Base-by-base conservation (phyloP, 768 basidiomycete species). In the Hemileccinum rubropunctum region DNA sequence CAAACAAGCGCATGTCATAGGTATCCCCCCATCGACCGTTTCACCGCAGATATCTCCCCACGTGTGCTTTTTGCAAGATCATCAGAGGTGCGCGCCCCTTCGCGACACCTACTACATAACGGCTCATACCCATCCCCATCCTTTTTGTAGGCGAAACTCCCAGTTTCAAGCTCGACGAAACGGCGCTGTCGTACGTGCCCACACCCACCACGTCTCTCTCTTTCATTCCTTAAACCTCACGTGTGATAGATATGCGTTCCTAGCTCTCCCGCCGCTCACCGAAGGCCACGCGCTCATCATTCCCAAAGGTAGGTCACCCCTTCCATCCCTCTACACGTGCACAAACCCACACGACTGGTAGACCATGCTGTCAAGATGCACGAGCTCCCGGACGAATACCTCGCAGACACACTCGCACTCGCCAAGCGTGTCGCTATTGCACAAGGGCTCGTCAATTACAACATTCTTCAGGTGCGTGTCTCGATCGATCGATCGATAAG, bases 61-160 rank as follows among this genome's bases (percentile, higher is more conserved):
- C 68, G 20, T 95, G 94, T 68, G 67, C 91, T 59, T 97, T 97
- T 73, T 98, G 95, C 80, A 95, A 86, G 73, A 95, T 98, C 65
- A 77, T 92, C 73, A 88, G 88, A 70, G 89, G n/a, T n/a, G n/a
- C n/a, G n/a, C n/a, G n/a, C n/a, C n/a, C n/a, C n/a, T n/a, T n/a
- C n/a, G n/a, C n/a, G n/a, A n/a, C n/a, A n/a, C n/a, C n/a, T n/a
- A n/a, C n/a, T n/a, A n/a, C n/a, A n/a, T n/a, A n/a, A n/a, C n/a
- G n/a, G n/a, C n/a, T n/a, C n/a, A n/a, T n/a, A n/a, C n/a, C n/a
- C n/a, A n/a, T n/a, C n/a, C n/a, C n/a, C n/a, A n/a, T n/a, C n/a
- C n/a, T n/a, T n/a, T n/a, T n/a, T n/a, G n/a, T n/a, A 93, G 93
- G 90, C 45, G 86, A 94, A 35, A 91, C 92, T 46, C 93, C 94